These are phyloP conservation scores for Bimuria novae-zelandiae DNA, from an alignment of 2,329 filamentous ascomycete genomes.

Conservation along the genomic window DNA sequence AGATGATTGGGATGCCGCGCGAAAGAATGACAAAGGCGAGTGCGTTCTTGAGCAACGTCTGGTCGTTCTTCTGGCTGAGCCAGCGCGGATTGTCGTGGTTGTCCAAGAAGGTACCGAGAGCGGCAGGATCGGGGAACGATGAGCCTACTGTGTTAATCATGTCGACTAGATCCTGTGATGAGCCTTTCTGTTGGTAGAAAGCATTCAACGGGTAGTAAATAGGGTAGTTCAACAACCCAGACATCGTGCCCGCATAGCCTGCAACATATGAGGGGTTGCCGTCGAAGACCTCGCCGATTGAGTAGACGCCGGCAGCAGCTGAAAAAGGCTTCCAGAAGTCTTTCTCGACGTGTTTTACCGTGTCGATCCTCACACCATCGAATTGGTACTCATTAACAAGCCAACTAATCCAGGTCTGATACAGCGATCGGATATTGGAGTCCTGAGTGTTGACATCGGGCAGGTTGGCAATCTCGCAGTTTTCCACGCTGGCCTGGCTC, in stretches of 20 bases:
- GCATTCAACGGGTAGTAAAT: constrained; percentile 50
- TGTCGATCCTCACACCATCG: constrained; percentile 65
- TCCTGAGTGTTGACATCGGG: constrained; percentile 37
- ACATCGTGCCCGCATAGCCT: constrained; percentile 59
- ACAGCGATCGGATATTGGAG: constrained; percentile 27
- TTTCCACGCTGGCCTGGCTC: constrained; percentile 36
- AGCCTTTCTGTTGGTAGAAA: constrained; percentile 41
- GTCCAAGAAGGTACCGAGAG: constrained; percentile 46
- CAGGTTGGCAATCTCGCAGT: constrained; percentile 36
- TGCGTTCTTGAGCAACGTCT: constrained; percentile 45
- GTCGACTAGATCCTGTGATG: constrained; percentile 39
- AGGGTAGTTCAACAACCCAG: constrained; percentile 66
- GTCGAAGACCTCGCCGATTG: constrained; percentile 64
- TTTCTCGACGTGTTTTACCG: constrained; percentile 63
- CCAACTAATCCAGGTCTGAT: constrained; percentile 38
- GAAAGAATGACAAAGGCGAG: constrained; percentile 45
- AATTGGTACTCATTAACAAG: constrained; percentile 38
- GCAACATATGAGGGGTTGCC: constrained; percentile 58
- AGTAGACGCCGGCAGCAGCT: constrained; percentile 61
- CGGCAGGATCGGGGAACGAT: constrained; percentile 39
- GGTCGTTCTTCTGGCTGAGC: constrained; percentile 42
- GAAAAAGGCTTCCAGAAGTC: constrained; percentile 63
- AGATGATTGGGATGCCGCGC: constrained; percentile 47
- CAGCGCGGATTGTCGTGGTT: constrained; percentile 49
- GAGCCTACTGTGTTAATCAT: constrained; percentile 41